A percentile compares a stretch with the other conserved stretches of the same genome.
phyloP scores from a whole-genome alignment of 2,329 filamentous ascomycete genomes.

The Neurospora sp. region DNA sequence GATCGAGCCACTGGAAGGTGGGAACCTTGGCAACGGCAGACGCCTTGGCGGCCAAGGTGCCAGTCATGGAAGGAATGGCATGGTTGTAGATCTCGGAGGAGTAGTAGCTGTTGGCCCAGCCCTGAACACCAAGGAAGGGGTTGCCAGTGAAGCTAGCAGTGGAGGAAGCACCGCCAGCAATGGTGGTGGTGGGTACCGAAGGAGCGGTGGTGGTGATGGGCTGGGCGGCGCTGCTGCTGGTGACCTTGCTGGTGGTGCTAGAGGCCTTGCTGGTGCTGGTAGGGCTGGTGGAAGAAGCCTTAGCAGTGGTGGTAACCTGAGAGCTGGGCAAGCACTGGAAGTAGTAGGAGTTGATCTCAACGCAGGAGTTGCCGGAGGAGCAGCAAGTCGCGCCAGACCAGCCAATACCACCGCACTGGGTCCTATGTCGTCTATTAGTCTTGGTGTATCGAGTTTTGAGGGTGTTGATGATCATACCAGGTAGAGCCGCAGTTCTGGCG shows the following conservation, averaged over 20 bases:
- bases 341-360: conserved; percentile 27
- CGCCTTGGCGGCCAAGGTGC: conserved; percentile 41
- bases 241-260: conserved; percentile 23
- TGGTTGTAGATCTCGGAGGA: conserved; percentile 41
- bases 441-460: background rate
- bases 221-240: conserved; percentile 12
- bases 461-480: conserved; percentile 20
- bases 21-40: conserved; percentile 41
- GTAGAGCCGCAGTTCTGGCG: conserved; percentile 26
- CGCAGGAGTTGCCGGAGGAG: conserved; percentile 28
- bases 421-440: conserved; percentile 9
- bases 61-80: conserved; percentile 53
- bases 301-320: conserved; percentile 11
- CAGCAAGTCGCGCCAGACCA: conserved; percentile 37
- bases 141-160: conserved; percentile 41
- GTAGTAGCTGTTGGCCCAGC: conserved; percentile 46
- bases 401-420: conserved; percentile 36
- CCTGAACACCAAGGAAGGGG: conserved; percentile 38
- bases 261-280: conserved; percentile 13
- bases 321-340: conserved; percentile 29
- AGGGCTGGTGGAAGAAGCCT: conserved; percentile 8
- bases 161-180: conserved; percentile 22
- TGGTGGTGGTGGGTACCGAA: conserved; percentile 12
- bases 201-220: conserved; percentile 14
- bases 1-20: conserved; percentile 44